Evolutionary conservation across 2,329 filamentous ascomycete genomes (phyloP).

Genomic region (Fusarium austroafricanum): DNA sequence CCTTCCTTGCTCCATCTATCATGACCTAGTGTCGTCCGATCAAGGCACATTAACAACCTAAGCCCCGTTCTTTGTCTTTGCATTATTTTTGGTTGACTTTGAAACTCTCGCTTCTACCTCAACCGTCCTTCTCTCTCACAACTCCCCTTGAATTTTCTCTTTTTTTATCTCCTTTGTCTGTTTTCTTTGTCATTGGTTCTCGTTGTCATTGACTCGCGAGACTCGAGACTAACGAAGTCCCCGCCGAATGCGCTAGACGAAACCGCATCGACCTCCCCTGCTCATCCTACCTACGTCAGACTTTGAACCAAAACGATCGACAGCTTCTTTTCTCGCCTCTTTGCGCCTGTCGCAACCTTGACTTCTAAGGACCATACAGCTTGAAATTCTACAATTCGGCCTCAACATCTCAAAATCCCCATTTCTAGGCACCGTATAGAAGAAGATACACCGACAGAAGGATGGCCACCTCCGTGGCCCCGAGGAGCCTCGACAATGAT

Average conservation of each 20-base stretch:
- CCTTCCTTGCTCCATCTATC: neutral
- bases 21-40: slow-evolving; percentile 1
- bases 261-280: slow-evolving; percentile 31
- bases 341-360: slow-evolving; percentile 16
- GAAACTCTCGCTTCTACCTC: slow-evolving; percentile 4
- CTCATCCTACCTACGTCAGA: slow-evolving; percentile 44
- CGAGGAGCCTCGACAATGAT: slow-evolving; percentile 74
- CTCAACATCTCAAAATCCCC: neutral
- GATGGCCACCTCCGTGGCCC: slow-evolving; percentile 54
- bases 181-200: slow-evolving; percentile 5
- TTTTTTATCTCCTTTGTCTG: neutral
- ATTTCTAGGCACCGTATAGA: neutral
- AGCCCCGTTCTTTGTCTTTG: slow-evolving; percentile 11
- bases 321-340: slow-evolving; percentile 24
- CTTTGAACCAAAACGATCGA: slow-evolving; percentile 27
- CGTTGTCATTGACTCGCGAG: slow-evolving; percentile 9
- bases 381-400: neutral
- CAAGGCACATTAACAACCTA: slow-evolving; percentile 1
- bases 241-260: slow-evolving; percentile 34
- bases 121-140: neutral
- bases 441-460: slow-evolving; percentile 19
- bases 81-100: neutral
- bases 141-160: neutral
- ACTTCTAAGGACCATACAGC: neutral
- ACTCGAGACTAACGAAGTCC: slow-evolving; percentile 6